Conservation (phyloP, 805 yeast species). For the Hemisphaericaspora nanyangensis region DNA sequence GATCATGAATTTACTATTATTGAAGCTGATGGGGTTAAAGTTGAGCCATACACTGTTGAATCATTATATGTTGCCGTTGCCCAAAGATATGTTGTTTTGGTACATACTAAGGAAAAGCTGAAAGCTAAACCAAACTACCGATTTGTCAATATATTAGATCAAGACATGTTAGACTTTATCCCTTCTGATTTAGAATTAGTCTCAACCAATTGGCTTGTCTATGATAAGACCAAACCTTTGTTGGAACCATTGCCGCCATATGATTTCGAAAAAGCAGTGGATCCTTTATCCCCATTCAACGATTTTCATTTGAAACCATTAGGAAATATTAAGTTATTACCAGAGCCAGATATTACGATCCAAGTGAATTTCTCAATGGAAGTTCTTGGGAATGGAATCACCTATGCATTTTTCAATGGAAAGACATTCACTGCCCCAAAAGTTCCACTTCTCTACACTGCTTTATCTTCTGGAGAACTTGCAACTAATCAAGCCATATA, state of each 20-base stretch:
- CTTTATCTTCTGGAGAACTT: conserved; percentile 62
- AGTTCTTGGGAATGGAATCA: conserved; percentile 79
- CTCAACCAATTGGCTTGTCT: conserved; percentile 71
- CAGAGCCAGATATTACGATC: conserved; percentile 66
- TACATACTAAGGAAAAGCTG: conserved; percentile 63
- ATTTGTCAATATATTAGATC: conserved; percentile 77
- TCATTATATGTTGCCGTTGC: conserved; percentile 82
- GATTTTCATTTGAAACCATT: conserved; percentile 34
- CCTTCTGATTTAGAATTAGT: conserved; percentile 67
- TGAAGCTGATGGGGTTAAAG: conserved; percentile 89
- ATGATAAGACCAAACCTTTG: conserved; percentile 38
- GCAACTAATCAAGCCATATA: conserved; percentile 53
- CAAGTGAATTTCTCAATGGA: conserved; percentile 79
- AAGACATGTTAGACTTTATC: conserved; percentile 71
- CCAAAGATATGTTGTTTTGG: conserved; percentile 81
- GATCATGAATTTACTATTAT: conserved; percentile 83
- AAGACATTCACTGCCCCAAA: conserved; percentile 73
- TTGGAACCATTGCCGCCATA: conserved; percentile 26
- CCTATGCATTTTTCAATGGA: conserved; percentile 96
- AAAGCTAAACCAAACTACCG: conserved; percentile 60
- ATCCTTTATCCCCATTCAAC: conserved; percentile 47
- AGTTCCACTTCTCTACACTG: conserved; percentile 83
- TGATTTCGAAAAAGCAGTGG: conserved; percentile 25
- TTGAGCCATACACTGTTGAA: conserved; percentile 67
- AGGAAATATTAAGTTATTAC: conserved; percentile 40